These are phyloP conservation scores for Microdochium nivale DNA, from an alignment of 2,329 filamentous ascomycete species.

Conservation along the genomic window DNA sequence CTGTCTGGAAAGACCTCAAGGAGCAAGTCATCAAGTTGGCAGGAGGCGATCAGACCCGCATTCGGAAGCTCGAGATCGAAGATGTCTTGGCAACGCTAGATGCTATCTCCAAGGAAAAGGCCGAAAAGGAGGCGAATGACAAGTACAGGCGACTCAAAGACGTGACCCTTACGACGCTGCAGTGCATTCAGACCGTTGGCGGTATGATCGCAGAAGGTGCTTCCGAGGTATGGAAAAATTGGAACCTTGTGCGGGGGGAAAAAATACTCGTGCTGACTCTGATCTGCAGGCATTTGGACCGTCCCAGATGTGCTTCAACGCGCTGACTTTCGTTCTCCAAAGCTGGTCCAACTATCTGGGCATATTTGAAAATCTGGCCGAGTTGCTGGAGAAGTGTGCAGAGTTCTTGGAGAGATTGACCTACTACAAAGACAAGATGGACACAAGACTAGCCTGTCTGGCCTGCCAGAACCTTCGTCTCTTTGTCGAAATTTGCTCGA, in stretches of 20 bases:
- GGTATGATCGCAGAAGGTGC: conserved; percentile 21
- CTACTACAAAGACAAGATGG: conserved; percentile 22
- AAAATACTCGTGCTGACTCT: not conserved
- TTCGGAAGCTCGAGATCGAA: conserved; percentile 18
- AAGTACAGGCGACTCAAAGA: conserved; percentile 17
- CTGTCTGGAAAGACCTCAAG: conserved; percentile 23
- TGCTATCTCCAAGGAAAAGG: conserved; percentile 8
- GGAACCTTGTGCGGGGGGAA: no score
- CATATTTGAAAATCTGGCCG: conserved; percentile 22
- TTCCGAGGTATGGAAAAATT: conserved; percentile 10
- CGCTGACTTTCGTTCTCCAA: conserved; percentile 25
- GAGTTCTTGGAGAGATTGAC: conserved; percentile 23
- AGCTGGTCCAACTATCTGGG: conserved; percentile 25
- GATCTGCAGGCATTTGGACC: conserved; percentile 20
- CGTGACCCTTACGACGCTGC: conserved; percentile 18
- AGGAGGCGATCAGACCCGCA: conserved; percentile 15
- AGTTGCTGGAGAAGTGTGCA: conserved; percentile 21
- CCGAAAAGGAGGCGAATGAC: conserved; percentile 17
- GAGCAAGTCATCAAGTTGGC: conserved; percentile 22
- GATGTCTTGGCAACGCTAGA: conserved; percentile 20
- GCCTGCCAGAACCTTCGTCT: conserved; percentile 24
- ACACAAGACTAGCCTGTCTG: conserved; percentile 18
- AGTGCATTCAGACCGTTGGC: conserved; percentile 23
- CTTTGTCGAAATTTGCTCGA: conserved; percentile 25
- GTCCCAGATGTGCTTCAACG: conserved; percentile 23